These are phyloP conservation scores for Metschnikowia matae DNA, from an alignment of 805 yeast species.

Conservation along the genomic window DNA sequence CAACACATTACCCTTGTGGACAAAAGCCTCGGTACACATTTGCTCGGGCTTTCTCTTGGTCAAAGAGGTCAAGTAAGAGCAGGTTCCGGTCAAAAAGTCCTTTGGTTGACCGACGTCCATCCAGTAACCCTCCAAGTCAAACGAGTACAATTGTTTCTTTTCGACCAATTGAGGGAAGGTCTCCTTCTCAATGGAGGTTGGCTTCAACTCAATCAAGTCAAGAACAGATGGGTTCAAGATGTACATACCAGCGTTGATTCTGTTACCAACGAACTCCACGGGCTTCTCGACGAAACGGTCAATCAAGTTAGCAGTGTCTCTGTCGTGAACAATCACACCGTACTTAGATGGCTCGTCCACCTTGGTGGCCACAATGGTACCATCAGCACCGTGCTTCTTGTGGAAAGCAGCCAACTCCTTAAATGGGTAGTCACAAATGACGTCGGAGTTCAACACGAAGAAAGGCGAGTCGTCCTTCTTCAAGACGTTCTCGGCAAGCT, in stretches of 20 bases:
- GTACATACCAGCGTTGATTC: slow-evolving; percentile 99
- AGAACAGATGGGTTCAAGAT: slow-evolving; percentile 96
- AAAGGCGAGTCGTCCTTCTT: slow-evolving; percentile 95
- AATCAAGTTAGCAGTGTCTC: slow-evolving; percentile 89
- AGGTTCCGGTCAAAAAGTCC: slow-evolving; percentile 96
- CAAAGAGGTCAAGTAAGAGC: slow-evolving; percentile 82
- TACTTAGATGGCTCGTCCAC: slow-evolving; percentile 99
- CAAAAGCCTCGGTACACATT: slow-evolving; percentile 65
- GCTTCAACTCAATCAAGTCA: slow-evolving; percentile 94
- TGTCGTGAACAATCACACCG: slow-evolving; percentile 98
- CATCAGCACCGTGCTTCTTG: slow-evolving; percentile 92
- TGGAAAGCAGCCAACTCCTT: slow-evolving; percentile 89
- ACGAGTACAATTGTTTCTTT: slow-evolving; percentile 83
- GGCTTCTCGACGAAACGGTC: slow-evolving; percentile 99
- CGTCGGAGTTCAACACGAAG: slow-evolving; percentile 97
- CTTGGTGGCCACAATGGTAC: slow-evolving; percentile 98
- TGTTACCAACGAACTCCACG: slow-evolving; percentile 98
- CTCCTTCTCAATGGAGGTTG: slow-evolving; percentile 99
- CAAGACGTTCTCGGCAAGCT: slow-evolving; percentile 90
- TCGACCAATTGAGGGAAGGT: slow-evolving; percentile 96
- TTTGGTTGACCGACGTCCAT: slow-evolving; percentile 99
- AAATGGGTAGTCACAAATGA: slow-evolving; percentile 98
- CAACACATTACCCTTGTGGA: slow-evolving; percentile 88
- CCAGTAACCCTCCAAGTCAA: slow-evolving; percentile 99
- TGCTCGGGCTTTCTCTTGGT: slow-evolving; percentile 72